These are phyloP conservation scores for Pythium plurisporium DNA, from an alignment of 352 stramenopile species.

Conservation along the genomic window DNA sequence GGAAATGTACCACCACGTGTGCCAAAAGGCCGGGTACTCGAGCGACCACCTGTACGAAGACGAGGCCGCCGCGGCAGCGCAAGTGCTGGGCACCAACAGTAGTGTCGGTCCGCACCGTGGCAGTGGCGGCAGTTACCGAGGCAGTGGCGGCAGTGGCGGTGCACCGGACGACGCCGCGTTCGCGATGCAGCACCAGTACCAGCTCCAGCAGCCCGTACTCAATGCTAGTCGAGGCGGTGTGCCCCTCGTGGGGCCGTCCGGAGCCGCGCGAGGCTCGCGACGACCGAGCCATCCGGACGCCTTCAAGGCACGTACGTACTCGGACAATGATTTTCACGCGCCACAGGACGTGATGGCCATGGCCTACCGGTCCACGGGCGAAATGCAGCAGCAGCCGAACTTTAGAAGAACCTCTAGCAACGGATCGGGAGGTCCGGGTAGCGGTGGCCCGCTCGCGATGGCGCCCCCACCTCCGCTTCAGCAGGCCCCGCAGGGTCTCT, in stretches of 20 bases:
- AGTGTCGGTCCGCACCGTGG: not conserved
- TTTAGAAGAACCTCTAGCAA: too few relatives aligned
- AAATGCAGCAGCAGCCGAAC: not conserved
- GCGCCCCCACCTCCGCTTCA: not conserved
- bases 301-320: conserved; percentile 58
- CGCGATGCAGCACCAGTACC: not conserved
- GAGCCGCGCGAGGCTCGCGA: conserved; percentile 1
- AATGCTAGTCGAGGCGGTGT: too few relatives aligned
- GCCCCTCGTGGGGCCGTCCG: too few relatives aligned
- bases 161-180: not conserved
- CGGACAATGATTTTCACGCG: conserved; percentile 44
- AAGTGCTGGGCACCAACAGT: not conserved
- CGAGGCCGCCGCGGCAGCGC: conserved; percentile 11
- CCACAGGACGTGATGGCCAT: conserved; percentile 12
- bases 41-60: conserved; percentile 51
- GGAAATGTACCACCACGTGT: conserved; percentile 87
- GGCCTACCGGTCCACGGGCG: conserved; percentile 8
- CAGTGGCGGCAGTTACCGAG: not conserved
- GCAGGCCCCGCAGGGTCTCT: not conserved
- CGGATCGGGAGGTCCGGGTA: not conserved
- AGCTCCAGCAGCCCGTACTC: not conserved
- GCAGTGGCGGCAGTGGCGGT: conserved; percentile 2
- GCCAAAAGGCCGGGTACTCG: conserved; percentile 54
- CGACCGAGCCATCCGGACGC: conserved; percentile 38
- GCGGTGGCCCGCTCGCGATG: not conserved